Percentiles rank a stretch among this genome's conserved stretches.
These are phyloP conservation scores for Rhytidhysteron rufulum DNA, from an alignment of 2,329 filamentous ascomycete genomes.

Conservation along the genomic window DNA sequence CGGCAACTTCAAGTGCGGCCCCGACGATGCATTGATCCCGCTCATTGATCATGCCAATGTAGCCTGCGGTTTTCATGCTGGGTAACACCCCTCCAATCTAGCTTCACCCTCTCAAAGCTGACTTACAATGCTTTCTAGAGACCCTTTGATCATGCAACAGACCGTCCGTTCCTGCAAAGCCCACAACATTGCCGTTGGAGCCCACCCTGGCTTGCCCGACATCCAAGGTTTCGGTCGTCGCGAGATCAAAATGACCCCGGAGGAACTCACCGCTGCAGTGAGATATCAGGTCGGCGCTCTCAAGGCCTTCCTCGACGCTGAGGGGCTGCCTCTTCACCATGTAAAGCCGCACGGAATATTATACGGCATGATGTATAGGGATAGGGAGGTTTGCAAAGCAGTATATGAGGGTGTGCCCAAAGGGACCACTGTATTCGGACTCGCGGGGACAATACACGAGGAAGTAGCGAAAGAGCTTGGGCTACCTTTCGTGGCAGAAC, in stretches of 20 bases:
- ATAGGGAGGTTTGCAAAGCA: constrained; percentile 49
- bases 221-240: constrained; percentile 62
- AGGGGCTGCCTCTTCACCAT: constrained; percentile 55
- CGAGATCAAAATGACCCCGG: constrained; percentile 56
- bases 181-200: constrained; percentile 55
- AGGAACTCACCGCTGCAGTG: constrained; percentile 55
- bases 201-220: constrained; percentile 63
- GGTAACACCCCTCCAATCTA: constrained; percentile 12
- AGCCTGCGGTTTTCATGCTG: constrained; percentile 57
- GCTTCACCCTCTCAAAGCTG: constrained; percentile 15
- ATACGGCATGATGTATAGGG: constrained; percentile 55
- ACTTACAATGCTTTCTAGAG: constrained; percentile 38
- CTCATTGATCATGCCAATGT: constrained; percentile 61
- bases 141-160: constrained; percentile 61
- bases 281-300: constrained; percentile 63
- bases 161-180: constrained; percentile 57
- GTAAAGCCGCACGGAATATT: constrained; percentile 61
- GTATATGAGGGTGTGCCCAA: constrained; percentile 52
- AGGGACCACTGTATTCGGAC: constrained; percentile 51
- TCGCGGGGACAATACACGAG: constrained; percentile 54
- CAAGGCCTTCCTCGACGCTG: constrained; percentile 55
- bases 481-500: constrained; percentile 51
- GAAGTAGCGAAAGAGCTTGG: constrained; percentile 51
- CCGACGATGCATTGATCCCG: constrained; percentile 58
- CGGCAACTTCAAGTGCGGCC: constrained; percentile 50